Percentiles rank a stretch among this genome's conserved stretches.
Conservation (phyloP, 192 early-diverging fungal species). For the Coemansia sp. region DNA sequence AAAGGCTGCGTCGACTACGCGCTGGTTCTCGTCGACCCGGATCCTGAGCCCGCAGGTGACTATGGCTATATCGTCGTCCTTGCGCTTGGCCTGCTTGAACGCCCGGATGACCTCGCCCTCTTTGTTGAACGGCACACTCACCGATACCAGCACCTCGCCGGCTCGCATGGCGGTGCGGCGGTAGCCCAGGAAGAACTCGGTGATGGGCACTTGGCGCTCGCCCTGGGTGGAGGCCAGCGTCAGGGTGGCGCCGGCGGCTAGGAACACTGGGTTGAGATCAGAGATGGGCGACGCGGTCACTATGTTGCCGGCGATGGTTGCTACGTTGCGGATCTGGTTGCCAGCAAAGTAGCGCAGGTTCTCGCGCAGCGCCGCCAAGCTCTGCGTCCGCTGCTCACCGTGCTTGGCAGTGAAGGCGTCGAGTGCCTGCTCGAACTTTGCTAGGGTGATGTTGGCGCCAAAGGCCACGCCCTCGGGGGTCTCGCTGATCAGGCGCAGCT, state of each 20-base stretch:
- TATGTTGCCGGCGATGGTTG: conserved; percentile 83
- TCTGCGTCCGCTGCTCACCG: conserved; percentile 49
- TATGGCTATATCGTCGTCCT: conserved; percentile 87
- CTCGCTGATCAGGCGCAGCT: conserved; percentile 58
- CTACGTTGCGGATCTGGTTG: conserved; percentile 83
- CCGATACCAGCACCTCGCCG: conserved; percentile 65
- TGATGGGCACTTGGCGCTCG: conserved; percentile 54
- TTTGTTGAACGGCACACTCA: conserved; percentile 64
- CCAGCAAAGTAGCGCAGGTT: conserved; percentile 83
- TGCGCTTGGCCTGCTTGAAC: conserved; percentile 86
- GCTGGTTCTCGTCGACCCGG: conserved; percentile 44
- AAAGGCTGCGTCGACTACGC: conserved; percentile 61
- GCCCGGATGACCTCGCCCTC: conserved; percentile 63
- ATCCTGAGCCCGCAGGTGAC: conserved; percentile 74
- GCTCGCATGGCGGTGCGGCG: conserved; percentile 67
- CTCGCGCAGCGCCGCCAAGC: conserved; percentile 67
- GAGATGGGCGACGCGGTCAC: conserved; percentile 85
- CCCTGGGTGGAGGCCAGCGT: conserved; percentile 45
- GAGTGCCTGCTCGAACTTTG: conserved; percentile 53
- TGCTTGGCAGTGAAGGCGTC: conserved; percentile 14
- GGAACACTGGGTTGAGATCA: conserved; percentile 83
- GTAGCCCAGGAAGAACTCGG: conserved; percentile 81
- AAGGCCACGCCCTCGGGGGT: conserved; percentile 46
- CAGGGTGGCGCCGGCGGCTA: conserved; percentile 62
- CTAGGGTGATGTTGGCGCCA: conserved; percentile 69